Base-by-base conservation (phyloP, 2,329 filamentous ascomycete genomes). In the Monosporascus sp. region DNA sequence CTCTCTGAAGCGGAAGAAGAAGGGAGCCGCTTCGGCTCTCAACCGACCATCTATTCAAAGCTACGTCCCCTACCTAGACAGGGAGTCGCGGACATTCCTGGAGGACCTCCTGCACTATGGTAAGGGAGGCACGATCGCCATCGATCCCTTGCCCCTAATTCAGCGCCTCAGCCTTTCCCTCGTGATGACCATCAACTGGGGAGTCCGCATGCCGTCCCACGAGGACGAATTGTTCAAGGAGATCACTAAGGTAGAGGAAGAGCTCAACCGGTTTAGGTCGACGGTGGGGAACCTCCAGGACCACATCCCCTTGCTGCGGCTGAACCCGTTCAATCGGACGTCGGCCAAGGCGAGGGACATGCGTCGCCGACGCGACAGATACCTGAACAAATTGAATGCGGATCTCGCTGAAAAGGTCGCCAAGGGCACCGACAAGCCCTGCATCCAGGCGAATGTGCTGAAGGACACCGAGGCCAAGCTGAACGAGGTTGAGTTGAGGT, bases 221-320 rank as follows among this genome's bases (percentile, higher is more conserved):
- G 77, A 90, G 54, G 81, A 87, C 57, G 74, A 79, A 40, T 74
- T 92, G 7, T 75, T 93, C 6, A 75, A 81, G 20, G 89, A 93
- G 65, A 91, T 94, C 53, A 83, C 85, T 0, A 77, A 85, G 47
- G 88, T 93, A 3, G 89, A 93, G 68, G 79, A 88, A 31, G 85
- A 84, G 5, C 84, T 94, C 24, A 87, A 85, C 51, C 89, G 89
- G 61, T 87, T 92, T 65, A 75, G 89, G 48, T 88, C 83, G 26
- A 93, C 88, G 0, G 89, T 86, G 62, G 90, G 91, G 65, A 93
- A 93, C 67, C 89, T 87, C 83, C 87, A 90, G 63, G 89, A 94
- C 63, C 93, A 93, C 60, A 82, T 94, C n/a, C 88, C 89, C 0
- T 63, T 92, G 5, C 67, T 94, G 55, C 78, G 89, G 28, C 68